Conservation (phyloP, 2,329 filamentous ascomycete species). For the Aspergillus felis region DNA sequence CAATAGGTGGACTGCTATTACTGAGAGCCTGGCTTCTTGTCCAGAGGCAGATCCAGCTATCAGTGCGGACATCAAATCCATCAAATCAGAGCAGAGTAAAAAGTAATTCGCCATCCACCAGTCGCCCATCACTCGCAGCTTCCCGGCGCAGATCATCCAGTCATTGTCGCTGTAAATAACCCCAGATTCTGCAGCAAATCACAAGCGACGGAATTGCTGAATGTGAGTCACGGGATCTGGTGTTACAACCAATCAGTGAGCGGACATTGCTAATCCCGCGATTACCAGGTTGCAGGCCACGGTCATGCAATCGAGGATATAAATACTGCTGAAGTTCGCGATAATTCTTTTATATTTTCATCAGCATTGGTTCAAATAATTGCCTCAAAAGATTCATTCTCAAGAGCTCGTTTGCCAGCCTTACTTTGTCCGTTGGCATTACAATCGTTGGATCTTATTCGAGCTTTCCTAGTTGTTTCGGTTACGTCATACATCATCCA, state of each 20-base stretch:
- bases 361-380: not conserved
- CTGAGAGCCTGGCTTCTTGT: not conserved
- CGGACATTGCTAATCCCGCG: constrained; percentile 23
- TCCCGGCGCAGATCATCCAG: not conserved
- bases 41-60: not conserved
- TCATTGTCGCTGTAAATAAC: not conserved
- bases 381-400: not conserved
- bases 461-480: not conserved
- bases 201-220: not conserved
- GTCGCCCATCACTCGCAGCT: not conserved
- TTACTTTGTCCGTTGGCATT: not conserved
- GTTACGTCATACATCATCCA: constrained; percentile 5
- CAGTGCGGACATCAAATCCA: not conserved
- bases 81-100: not conserved
- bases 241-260: constrained; percentile 16
- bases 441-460: not conserved
- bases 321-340: constrained; percentile 4
- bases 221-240: constrained; percentile 1
- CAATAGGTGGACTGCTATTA: not conserved
- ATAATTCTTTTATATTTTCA: not conserved
- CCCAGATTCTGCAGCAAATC: not conserved
- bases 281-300: not conserved
- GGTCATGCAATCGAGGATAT: constrained; percentile 5
- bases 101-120: not conserved
- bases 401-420: not conserved